Base-by-base conservation (phyloP, 495 filamentous ascomycete species). In the Daldinia bambusicola region DNA sequence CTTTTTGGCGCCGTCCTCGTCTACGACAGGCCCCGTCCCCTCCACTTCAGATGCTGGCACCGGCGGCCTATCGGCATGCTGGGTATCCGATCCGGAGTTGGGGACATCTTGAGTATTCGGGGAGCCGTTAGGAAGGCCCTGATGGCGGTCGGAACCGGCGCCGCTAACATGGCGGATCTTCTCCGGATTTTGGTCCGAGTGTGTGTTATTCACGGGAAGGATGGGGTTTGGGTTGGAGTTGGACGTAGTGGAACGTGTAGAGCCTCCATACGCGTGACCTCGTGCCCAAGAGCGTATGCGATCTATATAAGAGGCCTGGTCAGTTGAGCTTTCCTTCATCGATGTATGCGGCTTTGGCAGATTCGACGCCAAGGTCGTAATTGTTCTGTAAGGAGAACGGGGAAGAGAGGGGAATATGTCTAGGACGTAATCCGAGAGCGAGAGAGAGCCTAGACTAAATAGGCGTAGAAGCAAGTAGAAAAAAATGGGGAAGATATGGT, bases 251-350 rank as follows among this genome's bases (percentile, higher is more conserved):
- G 79, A 74, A 76, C 78, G 79, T 74, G 68, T 70, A 76, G 79
- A 77, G 79, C 77, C 80, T 81, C 87, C 87, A 88, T 88, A 79
- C 80, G 83, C 80, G 80, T 81, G 82, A 77, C 80, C 77, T 76
- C 75, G 71, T 77, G 80, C 82, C 81, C 82, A 85, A 79, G 85
- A 88, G 81, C 85, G 84, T 75, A 85, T 84, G 80, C 84, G 83
- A 84, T 87, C 83, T 87, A 81, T 81, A 76, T 79, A 78, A 76
- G 79, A 77, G 71, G 81, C 52, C 61, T 74, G 74, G 70, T 84
- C 72, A 81, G 84, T 78, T 79, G 84, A 87, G 79, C 82, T 81
- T 83, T 89, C 82, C 86, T 87, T 89, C 88, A 90, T 90, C 86
- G 86, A 88, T 74, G 68, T 76, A 57, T 72, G 74, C 69, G 64